These are phyloP conservation scores for Cicer chorassanicum DNA, from an alignment of 306 rosid species.

Conservation along the genomic window DNA sequence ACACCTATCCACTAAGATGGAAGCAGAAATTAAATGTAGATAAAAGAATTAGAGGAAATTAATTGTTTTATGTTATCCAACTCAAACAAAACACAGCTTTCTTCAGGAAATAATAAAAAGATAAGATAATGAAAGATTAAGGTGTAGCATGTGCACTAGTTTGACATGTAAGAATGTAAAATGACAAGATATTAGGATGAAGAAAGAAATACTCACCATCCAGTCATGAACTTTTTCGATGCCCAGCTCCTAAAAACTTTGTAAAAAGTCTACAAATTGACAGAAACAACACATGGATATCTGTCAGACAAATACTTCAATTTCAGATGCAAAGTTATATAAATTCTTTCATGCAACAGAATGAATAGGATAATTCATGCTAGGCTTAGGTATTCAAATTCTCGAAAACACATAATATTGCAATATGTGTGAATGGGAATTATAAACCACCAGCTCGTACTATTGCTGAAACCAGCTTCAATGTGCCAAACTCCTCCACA, in stretches of 20 bases:
- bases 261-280: slow-evolving; percentile 77
- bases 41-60: background rate
- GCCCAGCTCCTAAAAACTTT: slow-evolving; percentile 95
- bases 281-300: slow-evolving; percentile 32
- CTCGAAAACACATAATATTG: background rate
- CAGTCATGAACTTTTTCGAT: slow-evolving; percentile 94
- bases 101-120: background rate
- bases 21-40: slow-evolving; percentile 21
- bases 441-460: background rate
- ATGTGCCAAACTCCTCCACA: background rate
- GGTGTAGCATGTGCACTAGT: slow-evolving; percentile 23
- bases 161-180: slow-evolving; percentile 24
- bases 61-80: background rate
- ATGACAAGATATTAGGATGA: slow-evolving; percentile 23
- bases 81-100: background rate
- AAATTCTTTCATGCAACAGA: slow-evolving; percentile 27
- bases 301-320: slow-evolving; percentile 38
- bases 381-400: slow-evolving; percentile 11
- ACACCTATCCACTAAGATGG: slow-evolving; percentile 16
- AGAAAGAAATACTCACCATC: slow-evolving; percentile 69
- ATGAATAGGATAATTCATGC: background rate
- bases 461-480: slow-evolving; percentile 16
- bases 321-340: background rate
- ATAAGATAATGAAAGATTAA: slow-evolving; percentile 28
- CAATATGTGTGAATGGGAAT: slow-evolving; percentile 22